phyloP scores from a whole-genome alignment of 805 yeast genomes.

The Kazachstania africana region DNA sequence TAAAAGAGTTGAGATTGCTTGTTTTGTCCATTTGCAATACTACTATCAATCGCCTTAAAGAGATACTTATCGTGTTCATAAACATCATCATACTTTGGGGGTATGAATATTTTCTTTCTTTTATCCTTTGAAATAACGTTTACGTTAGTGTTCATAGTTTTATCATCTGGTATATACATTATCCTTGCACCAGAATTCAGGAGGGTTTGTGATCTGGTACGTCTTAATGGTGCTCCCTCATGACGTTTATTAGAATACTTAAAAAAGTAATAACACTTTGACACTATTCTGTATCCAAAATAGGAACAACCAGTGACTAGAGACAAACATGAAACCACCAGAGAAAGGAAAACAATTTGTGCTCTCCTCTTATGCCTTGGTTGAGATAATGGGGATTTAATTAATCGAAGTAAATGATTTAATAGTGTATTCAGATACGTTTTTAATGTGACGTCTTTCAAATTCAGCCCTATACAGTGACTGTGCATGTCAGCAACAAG shows the following conservation, averaged over 20 bases:
- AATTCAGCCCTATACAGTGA: constrained; percentile 14
- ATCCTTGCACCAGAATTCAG: constrained; percentile 24
- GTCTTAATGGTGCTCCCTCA: constrained; percentile 7
- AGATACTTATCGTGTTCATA: constrained; percentile 25
- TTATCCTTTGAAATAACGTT: constrained; percentile 1
- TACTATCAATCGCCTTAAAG: constrained; percentile 20
- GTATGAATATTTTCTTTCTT: constrained; percentile 19
- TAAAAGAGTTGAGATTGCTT: constrained; percentile 31
- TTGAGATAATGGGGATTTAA: constrained; percentile 13
- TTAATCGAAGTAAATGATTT: constrained; percentile 12
- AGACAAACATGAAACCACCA: constrained; percentile 11
- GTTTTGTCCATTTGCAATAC: constrained; percentile 10
- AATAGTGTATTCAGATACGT: constrained; percentile 10
- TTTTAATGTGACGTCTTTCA: constrained; percentile 10
- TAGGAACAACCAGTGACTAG: constrained; percentile 12
- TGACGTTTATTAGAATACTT: constrained; percentile 4
- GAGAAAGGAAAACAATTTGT: constrained; percentile 12
- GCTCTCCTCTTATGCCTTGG: constrained; percentile 16
- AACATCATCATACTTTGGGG: constrained; percentile 21
- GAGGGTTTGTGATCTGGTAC: constrained; percentile 22
- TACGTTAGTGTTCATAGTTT: constrained; percentile 2
- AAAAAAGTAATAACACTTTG: constrained; percentile 7
- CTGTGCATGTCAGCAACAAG: constrained; percentile 7
- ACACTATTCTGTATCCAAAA: constrained; percentile 6
- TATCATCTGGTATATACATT: constrained; percentile 21